phyloP scores from a whole-genome alignment of 208 protist species.

The Trypanosoma lewisi region DNA sequence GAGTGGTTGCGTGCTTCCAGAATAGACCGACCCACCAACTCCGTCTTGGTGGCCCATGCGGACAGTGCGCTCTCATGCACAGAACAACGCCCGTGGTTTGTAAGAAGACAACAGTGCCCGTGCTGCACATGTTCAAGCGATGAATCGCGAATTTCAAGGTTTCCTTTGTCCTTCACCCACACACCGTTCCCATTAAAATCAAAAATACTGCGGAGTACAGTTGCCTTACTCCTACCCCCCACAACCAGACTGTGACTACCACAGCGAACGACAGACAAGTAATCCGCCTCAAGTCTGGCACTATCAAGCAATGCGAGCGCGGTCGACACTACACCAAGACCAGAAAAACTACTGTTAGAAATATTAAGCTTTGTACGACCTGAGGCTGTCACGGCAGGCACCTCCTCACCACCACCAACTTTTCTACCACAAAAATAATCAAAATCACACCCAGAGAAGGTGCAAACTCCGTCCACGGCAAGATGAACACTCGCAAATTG shows the following conservation, averaged over 20 bases:
- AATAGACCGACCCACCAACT: slow-evolving; percentile 4
- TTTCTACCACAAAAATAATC: slow-evolving; percentile 8
- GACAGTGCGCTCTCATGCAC: slow-evolving; percentile 9
- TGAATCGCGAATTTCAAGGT: slow-evolving; percentile 15
- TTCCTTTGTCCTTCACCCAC: slow-evolving; percentile 22
- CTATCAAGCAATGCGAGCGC: slow-evolving; percentile 17
- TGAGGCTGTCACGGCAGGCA: slow-evolving; percentile 15
- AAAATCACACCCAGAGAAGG: slow-evolving; percentile 23
- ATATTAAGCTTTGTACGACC: slow-evolving; percentile 14
- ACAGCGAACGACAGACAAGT: slow-evolving; percentile 12
- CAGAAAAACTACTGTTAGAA: slow-evolving; percentile 22
- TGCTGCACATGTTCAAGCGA: slow-evolving; percentile 1
- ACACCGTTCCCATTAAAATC: slow-evolving; percentile 12
- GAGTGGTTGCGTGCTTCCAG: slow-evolving; percentile 15
- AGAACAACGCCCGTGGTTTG: slow-evolving; percentile 14
- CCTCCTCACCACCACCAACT: slow-evolving; percentile 3
- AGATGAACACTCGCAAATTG: slow-evolving; percentile 18
- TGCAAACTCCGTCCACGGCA: slow-evolving; percentile 9
- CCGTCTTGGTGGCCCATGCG: background rate
- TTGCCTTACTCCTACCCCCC: slow-evolving; percentile 11
- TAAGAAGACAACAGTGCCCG: slow-evolving; percentile 13
- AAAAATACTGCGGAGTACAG: slow-evolving; percentile 13
- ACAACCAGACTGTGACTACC: slow-evolving; percentile 23
- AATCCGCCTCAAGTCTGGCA: slow-evolving; percentile 20
- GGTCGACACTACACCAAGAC: slow-evolving; percentile 15